Evolutionary conservation across 345 rosid genomes (phyloP), one percentile per base, ranked within the genome.

Genomic region (Bruguiera parviflora): DNA sequence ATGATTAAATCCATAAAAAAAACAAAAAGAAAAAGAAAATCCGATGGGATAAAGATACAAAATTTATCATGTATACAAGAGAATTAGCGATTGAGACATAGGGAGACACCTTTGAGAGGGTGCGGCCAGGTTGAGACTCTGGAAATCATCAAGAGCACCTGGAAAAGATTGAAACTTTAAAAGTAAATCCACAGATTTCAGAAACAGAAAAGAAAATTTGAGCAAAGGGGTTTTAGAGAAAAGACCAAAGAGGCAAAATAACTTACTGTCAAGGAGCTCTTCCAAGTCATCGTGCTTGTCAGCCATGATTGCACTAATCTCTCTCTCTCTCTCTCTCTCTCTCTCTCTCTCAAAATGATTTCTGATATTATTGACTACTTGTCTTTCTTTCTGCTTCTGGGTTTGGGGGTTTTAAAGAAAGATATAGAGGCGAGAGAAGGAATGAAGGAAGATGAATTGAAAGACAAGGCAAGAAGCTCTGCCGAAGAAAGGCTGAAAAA

Each of bases 111-210:
- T 86, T 76, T 67, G 92, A 76, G 88, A 62, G 43, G 84, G 63
- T 69, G 77, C 74, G 46, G 79, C 69, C 24, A 96, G 88, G 71
- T 90, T 92, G 80, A 96, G 94, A 79, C 64, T 83, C 84, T 90
- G 91, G 83, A 96, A 92, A 87, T 96, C 99, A 78, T 89, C 96
- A 90, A 96, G 84, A 75, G 95, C 99, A 72, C 99, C 99, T 96
- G 86, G 68, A 82, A 56, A 79, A 64, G 56, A 61, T 67, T 70
- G 7, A 70, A 43, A 66, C 28, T 58, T 49, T 64, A 65, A 49
- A 51, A 21, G 29, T 20, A 27, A 11, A 46, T 62, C 25, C 39
- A 46, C 43, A 27, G 8, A 57, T 46, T 68, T 24, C 61, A 24
- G 32, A 61, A 53, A 35, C 1, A 35, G n/a, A 46, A 46, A 20